Evolutionary conservation across 306 rosid genomes (phyloP).

Genomic region (Pueraria montana): DNA sequence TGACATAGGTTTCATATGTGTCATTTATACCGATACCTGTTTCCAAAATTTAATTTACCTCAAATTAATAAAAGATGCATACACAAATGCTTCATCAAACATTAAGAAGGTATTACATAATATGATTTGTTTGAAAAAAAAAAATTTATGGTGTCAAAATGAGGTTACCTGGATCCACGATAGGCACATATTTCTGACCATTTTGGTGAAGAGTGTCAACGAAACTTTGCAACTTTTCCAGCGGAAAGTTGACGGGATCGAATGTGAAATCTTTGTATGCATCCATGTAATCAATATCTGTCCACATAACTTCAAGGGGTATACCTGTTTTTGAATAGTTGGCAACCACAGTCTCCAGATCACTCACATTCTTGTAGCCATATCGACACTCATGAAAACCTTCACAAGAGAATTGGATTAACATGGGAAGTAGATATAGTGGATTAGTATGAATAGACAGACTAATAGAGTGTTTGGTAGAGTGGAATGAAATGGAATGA

Average conservation of each 20-base stretch:
- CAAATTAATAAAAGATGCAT: no score
- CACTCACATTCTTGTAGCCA: slow-evolving; percentile 83
- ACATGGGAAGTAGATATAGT: slow-evolving; percentile 23
- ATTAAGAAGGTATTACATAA: not conserved
- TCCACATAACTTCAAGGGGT: slow-evolving; percentile 96
- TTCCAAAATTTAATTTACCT: no score
- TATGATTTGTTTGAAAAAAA: not conserved
- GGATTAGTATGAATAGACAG: not conserved
- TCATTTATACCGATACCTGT: no score
- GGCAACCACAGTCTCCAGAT: slow-evolving; percentile 71
- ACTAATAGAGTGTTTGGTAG: no score
- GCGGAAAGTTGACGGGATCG: slow-evolving; percentile 86
- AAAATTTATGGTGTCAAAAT: not conserved
- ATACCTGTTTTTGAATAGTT: slow-evolving; percentile 75
- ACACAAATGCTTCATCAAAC: not conserved
- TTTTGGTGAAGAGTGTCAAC: slow-evolving; percentile 71
- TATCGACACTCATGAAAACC: slow-evolving; percentile 92
- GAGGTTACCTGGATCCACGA: slow-evolving; percentile 84
- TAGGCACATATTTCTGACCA: slow-evolving; percentile 84
- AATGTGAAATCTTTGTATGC: slow-evolving; percentile 85
- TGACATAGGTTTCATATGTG: no score
- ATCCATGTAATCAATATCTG: slow-evolving; percentile 97
- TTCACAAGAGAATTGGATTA: slow-evolving; percentile 42
- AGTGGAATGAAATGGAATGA: no score
- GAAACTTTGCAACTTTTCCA: slow-evolving; percentile 67